Conservation (phyloP, 169 alveolate genomes). For the Eimeria maxima region DNA sequence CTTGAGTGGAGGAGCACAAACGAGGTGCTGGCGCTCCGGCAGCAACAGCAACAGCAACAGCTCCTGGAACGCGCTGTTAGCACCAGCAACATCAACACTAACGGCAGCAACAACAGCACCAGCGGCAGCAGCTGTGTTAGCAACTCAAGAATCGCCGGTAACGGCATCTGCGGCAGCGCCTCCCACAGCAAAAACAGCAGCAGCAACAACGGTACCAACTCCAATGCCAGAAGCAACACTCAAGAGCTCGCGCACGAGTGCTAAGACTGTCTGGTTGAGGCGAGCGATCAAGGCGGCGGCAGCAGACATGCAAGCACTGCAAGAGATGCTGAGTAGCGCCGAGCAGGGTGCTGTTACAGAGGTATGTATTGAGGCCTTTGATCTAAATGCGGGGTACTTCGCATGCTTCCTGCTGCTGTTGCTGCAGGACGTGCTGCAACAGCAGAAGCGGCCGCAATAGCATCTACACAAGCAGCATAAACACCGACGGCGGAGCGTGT, state of each 20-base stretch:
- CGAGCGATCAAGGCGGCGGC: conserved; percentile 7
- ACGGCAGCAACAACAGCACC: neutral
- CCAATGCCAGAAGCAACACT: neutral
- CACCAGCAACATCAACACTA: neutral
- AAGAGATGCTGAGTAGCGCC: neutral
- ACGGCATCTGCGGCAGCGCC: neutral
- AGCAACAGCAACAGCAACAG: neutral
- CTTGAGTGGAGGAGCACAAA: neutral
- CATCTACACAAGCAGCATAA: neutral
- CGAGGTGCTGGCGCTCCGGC: neutral
- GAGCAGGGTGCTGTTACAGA: neutral
- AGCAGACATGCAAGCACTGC: conserved; percentile 7
- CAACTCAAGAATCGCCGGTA: neutral
- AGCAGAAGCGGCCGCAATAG: neutral
- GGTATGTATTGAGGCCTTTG: neutral
- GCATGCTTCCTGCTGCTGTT: neutral
- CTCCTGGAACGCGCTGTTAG: neutral
- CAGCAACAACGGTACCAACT: neutral
- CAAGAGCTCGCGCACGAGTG: neutral
- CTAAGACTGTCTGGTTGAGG: conserved; percentile 16
- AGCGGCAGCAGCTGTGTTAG: neutral
- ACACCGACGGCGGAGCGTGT: neutral
- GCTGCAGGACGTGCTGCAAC: neutral
- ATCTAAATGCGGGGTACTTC: neutral
- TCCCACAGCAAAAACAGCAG: neutral